Conservation (phyloP, 192 early-diverging fungal species). For the Pilobolus umbonatus region DNA sequence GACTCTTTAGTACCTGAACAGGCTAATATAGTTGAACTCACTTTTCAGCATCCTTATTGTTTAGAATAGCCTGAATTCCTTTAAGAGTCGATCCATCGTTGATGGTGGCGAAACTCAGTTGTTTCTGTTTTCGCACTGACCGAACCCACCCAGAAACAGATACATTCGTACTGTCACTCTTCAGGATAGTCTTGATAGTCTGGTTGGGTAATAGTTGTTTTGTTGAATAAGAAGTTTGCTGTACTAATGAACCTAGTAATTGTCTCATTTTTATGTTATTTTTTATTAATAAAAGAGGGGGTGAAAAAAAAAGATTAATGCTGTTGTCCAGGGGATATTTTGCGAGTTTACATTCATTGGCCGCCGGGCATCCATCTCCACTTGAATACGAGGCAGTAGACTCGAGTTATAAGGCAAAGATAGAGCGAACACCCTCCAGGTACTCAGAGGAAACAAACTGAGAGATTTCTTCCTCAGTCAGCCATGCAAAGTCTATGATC, state of each 20-base stretch:
- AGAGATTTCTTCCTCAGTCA: slow-evolving; percentile 63
- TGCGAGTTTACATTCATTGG: no score
- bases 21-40: no score
- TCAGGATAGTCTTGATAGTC: slow-evolving; percentile 20
- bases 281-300: no score
- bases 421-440: slow-evolving; percentile 47
- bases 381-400: no score
- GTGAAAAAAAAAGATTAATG: slow-evolving; percentile 2
- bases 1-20: slow-evolving; percentile 25
- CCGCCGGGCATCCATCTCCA: no score
- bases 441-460: slow-evolving; percentile 48
- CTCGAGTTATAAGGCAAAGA: no score
- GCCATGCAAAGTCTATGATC: slow-evolving; percentile 68
- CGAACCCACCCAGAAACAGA: slow-evolving; percentile 76
- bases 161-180: slow-evolving; percentile 19
- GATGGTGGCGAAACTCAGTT: slow-evolving; percentile 70
- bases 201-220: slow-evolving; percentile 21
- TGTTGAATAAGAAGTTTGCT: not conserved
- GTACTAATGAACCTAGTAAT: not conserved
- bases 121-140: slow-evolving; percentile 75
- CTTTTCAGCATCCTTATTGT: slow-evolving; percentile 48
- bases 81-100: slow-evolving; percentile 69
- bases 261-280: not conserved
- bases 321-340: no score
- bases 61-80: slow-evolving; percentile 67